phyloP scores from a whole-genome alignment of 2,329 filamentous ascomycete genomes.

The Fusarium oxysporum region DNA sequence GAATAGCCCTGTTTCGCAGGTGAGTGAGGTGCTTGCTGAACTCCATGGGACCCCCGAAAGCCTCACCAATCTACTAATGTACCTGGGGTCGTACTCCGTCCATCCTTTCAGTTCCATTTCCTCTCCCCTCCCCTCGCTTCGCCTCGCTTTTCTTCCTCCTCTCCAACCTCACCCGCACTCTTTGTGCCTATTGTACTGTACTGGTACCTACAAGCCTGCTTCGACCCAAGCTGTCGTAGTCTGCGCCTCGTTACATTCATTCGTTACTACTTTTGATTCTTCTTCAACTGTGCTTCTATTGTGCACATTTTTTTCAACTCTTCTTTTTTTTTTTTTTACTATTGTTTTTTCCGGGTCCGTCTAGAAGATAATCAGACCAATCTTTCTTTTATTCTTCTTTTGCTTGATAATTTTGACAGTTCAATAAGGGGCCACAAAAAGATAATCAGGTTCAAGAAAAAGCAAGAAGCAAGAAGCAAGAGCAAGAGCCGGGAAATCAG shows the following conservation, averaged over 20 bases:
- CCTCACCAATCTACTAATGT: constrained; percentile 21
- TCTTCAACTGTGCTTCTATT: constrained; percentile 7
- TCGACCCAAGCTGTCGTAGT: constrained; percentile 41
- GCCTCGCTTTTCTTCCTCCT: constrained; percentile 18
- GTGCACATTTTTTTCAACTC: background rate
- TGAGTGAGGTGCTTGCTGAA: constrained; percentile 19
- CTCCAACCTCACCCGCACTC: constrained; percentile 30
- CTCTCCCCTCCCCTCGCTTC: constrained; percentile 3
- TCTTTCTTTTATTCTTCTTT: constrained; percentile 14
- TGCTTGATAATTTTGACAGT: constrained; percentile 31
- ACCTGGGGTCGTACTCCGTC: constrained; percentile 14
- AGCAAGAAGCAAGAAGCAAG: constrained; percentile 2
- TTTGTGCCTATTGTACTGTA: constrained; percentile 21
- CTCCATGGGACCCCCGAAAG: constrained; percentile 28
- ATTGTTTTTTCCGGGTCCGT: constrained; percentile 9
- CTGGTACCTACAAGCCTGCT: constrained; percentile 29
- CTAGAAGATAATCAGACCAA: constrained; percentile 33
- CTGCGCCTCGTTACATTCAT: constrained; percentile 39
- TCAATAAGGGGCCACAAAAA: constrained; percentile 9
- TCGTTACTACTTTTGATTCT: constrained; percentile 26
- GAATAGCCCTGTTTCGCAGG: constrained; percentile 29
- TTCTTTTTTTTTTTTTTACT: background rate
- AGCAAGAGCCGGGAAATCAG: constrained; percentile 27
- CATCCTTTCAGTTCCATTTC: constrained; percentile 13
- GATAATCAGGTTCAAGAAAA: constrained; percentile 18